Evolutionary conservation across 1,284 basidiomycete genomes (phyloP).

Genomic region (Ceratobasidium papillatum): DNA sequence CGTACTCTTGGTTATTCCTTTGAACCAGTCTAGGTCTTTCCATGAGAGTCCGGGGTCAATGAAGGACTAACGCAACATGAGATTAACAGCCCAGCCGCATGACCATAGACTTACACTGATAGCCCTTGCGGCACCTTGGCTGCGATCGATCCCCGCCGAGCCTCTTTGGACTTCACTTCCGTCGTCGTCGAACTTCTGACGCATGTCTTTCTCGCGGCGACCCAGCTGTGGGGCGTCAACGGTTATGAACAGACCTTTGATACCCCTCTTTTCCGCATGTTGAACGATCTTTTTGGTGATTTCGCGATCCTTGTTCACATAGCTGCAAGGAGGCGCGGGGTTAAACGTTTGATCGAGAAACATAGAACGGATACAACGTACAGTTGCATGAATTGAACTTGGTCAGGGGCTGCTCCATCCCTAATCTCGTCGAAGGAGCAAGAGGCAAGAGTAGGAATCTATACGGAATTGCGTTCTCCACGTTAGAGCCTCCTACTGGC

Average conservation of each 20-base stretch:
- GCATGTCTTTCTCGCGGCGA: slow-evolving; percentile 94
- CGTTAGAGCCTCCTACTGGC: not conserved
- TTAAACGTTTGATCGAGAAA: not conserved
- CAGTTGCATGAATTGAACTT: slow-evolving; percentile 83
- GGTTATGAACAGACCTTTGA: slow-evolving; percentile 89
- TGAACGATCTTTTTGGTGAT: slow-evolving; percentile 85
- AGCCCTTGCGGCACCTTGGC: slow-evolving; percentile 93
- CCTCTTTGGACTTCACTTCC: slow-evolving; percentile 71
- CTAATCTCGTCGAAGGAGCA: slow-evolving; percentile 91
- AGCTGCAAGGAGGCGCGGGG: slow-evolving; percentile 55
- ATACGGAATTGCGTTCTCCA: slow-evolving; percentile 21
- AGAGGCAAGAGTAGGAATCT: slow-evolving; percentile 89
- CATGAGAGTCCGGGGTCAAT: slow-evolving; percentile 91
- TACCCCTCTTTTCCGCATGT: slow-evolving; percentile 83
- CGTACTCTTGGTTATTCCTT: slow-evolving; percentile 83
- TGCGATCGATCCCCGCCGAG: slow-evolving; percentile 74
- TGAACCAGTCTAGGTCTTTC: slow-evolving; percentile 89
- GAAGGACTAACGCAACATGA: slow-evolving; percentile 70
- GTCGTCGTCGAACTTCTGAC: slow-evolving; percentile 91
- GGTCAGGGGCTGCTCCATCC: slow-evolving; percentile 76
- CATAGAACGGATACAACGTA: slow-evolving; percentile 50
- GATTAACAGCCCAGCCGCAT: not conserved
- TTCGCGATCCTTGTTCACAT: slow-evolving; percentile 85
- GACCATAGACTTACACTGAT: slow-evolving; percentile 71
- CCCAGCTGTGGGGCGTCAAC: slow-evolving; percentile 94